Evolutionary conservation across 495 filamentous ascomycete genomes (phyloP).

Genomic region (Xylaria palmicola): DNA sequence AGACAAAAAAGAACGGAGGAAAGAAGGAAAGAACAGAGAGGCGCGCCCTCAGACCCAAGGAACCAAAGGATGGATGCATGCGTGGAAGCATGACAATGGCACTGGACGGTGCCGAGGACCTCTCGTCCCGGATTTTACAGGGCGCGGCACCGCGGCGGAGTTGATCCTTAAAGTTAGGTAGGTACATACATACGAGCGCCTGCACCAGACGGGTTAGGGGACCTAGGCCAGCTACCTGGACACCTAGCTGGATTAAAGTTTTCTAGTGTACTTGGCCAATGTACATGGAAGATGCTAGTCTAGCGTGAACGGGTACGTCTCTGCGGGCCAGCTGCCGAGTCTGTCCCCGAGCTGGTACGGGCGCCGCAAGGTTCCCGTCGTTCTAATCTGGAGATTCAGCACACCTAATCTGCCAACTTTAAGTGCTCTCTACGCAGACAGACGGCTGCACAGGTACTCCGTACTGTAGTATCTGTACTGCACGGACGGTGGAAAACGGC

Average conservation of each 20-base stretch:
- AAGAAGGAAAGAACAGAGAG: no score
- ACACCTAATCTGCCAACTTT: no score
- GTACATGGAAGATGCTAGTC: no score
- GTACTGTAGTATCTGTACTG: background rate
- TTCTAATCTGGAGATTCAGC: background rate
- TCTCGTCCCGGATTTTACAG: background rate
- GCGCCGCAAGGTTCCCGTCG: background rate
- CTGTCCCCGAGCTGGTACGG: background rate
- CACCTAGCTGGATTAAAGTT: no score
- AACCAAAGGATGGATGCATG: slow-evolving; percentile 5
- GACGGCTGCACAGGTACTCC: no score
- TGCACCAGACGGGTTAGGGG: no score
- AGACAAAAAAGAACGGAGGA: no score
- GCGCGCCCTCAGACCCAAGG: background rate
- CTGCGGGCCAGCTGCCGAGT: background rate
- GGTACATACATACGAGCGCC: background rate
- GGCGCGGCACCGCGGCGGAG: background rate
- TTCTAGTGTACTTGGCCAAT: no score
- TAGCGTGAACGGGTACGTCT: no score
- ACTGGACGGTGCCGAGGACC: slow-evolving; percentile 1
- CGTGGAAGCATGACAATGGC: background rate
- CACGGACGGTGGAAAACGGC: background rate
- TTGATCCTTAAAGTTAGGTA: background rate
- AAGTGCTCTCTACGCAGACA: no score
- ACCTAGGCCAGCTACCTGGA: background rate